Conservation (phyloP, 2,329 filamentous ascomycete genomes). For the Exophiala lecanii-corni region DNA sequence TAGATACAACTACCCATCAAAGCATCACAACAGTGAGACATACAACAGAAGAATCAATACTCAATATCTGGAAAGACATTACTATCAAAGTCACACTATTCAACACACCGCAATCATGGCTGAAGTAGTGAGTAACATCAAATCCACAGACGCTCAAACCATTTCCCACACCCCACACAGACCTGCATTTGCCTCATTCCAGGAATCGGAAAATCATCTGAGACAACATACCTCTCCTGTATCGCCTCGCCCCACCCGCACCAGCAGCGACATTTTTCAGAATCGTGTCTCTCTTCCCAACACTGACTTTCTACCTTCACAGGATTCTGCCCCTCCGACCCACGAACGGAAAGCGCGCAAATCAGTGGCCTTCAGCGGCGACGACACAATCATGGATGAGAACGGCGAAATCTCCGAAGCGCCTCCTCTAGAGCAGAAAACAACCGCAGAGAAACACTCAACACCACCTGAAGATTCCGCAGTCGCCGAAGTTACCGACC, state of each 20-base stretch:
- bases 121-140: constrained; percentile 26
- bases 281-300: no score
- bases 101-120: constrained; percentile 25
- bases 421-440: constrained; percentile 62
- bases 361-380: constrained; percentile 89
- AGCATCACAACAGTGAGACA: no score
- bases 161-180: constrained; percentile 17
- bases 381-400: constrained; percentile 78
- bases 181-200: constrained; percentile 6
- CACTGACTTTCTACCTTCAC: constrained; percentile 6
- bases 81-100: no score
- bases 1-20: no score
- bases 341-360: constrained; percentile 72
- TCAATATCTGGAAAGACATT: no score
- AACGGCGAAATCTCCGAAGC: constrained; percentile 80
- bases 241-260: constrained; percentile 19
- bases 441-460: constrained; percentile 73
- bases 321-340: constrained; percentile 19
- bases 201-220: constrained; percentile 12
- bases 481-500: constrained; percentile 61
- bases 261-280: constrained; percentile 7
- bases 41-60: no score
- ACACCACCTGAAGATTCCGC: constrained; percentile 47
- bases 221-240: constrained; percentile 12
- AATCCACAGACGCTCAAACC: not conserved